phyloP scores from a whole-genome alignment of 1,284 basidiomycete species.

The Prillingera fragicola region DNA sequence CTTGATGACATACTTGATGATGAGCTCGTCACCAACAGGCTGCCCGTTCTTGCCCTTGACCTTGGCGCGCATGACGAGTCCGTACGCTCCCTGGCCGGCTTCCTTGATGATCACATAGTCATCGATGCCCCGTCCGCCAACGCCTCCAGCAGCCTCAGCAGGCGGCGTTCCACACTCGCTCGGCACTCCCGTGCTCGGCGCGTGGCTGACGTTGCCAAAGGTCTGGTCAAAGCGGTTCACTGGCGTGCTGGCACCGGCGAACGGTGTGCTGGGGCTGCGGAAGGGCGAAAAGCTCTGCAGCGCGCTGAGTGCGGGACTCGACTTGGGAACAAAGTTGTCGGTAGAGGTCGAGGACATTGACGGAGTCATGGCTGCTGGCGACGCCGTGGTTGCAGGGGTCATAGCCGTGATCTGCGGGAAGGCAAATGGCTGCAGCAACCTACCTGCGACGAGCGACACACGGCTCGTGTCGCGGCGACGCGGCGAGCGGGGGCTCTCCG shows the following conservation, averaged over 20 bases:
- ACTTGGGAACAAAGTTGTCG: neutral
- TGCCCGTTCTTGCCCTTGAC: constrained; percentile 67
- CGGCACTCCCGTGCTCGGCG: constrained; percentile 40
- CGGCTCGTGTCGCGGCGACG: constrained; percentile 43
- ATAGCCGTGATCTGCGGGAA: constrained; percentile 34
- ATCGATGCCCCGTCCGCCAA: constrained; percentile 46
- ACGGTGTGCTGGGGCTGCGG: constrained; percentile 19
- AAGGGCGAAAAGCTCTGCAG: constrained; percentile 47
- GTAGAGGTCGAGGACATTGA: neutral
- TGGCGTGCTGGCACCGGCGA: constrained; percentile 4
- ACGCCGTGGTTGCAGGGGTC: constrained; percentile 20
- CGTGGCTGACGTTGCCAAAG: constrained; percentile 29
- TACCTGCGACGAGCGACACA: constrained; percentile 45
- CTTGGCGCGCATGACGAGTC: constrained; percentile 83
- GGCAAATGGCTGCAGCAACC: constrained; percentile 43
- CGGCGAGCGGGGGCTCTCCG: constrained; percentile 36
- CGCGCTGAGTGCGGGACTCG: too few species aligned
- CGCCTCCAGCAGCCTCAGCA: constrained; percentile 39
- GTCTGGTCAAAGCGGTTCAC: constrained; percentile 26
- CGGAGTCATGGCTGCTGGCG: neutral
- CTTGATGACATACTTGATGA: constrained; percentile 98
- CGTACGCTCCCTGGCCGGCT: constrained; percentile 94
- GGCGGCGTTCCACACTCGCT: constrained; percentile 38
- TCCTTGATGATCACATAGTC: constrained; percentile 68
- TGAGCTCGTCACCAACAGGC: constrained; percentile 63